Evolutionary conservation across 192 early-diverging fungal species (phyloP).

Genomic region (Umbelopsis vinacea): DNA sequence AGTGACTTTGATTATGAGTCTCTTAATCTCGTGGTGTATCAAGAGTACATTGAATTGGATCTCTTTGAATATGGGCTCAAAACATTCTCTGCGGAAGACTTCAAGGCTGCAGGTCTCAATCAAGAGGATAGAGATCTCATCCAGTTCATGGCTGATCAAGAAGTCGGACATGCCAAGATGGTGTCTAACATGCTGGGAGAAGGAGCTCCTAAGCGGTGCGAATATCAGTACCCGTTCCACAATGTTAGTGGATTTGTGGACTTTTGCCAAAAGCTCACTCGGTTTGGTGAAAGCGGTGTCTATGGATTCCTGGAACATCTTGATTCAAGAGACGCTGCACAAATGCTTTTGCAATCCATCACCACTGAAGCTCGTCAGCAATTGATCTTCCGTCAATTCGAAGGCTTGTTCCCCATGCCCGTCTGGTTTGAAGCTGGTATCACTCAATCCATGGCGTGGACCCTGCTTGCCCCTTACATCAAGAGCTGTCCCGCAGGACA

Average conservation of each 20-base stretch:
- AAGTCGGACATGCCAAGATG: slow-evolving; percentile 38
- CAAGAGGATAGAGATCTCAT: slow-evolving; percentile 33
- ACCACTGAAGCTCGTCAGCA: slow-evolving; percentile 45
- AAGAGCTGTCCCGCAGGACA: slow-evolving; percentile 33
- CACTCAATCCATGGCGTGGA: slow-evolving; percentile 40
- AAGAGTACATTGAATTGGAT: slow-evolving; percentile 45
- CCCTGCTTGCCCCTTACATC: slow-evolving; percentile 38
- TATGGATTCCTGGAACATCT: slow-evolving; percentile 41
- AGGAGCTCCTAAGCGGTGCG: not conserved
- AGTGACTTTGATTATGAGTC: slow-evolving; percentile 40
- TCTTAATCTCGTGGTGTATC: slow-evolving; percentile 33
- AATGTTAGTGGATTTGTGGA: not conserved
- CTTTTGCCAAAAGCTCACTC: slow-evolving; percentile 28
- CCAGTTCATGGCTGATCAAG: slow-evolving; percentile 43
- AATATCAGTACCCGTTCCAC: not conserved
- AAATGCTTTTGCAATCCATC: slow-evolving; percentile 30
- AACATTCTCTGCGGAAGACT: slow-evolving; percentile 31
- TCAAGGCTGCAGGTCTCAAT: slow-evolving; percentile 29
- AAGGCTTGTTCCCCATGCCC: slow-evolving; percentile 43
- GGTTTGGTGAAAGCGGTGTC: slow-evolving; percentile 40
- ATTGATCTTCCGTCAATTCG: slow-evolving; percentile 41
- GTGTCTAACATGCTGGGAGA: slow-evolving; percentile 38
- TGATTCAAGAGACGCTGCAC: slow-evolving; percentile 33
- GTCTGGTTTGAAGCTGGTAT: slow-evolving; percentile 41
- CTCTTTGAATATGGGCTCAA: slow-evolving; percentile 38